Conservation (phyloP, 2,329 filamentous ascomycete species). For the Phaeosphaeria sp. region DNA sequence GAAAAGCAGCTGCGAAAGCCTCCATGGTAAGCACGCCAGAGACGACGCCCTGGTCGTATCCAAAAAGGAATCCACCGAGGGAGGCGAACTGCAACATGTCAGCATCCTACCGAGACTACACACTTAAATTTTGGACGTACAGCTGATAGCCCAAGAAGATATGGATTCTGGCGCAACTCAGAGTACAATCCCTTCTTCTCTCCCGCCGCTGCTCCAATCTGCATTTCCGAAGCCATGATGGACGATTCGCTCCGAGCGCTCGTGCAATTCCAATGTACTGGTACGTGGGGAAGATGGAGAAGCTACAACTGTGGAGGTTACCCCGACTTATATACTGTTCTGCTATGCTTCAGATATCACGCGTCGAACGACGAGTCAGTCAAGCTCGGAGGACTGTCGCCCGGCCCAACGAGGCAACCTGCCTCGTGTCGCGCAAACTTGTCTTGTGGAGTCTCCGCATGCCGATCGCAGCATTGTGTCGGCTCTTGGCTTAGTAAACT, state of each 20-base stretch:
- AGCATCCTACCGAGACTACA: too few relatives aligned
- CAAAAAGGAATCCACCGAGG: slow-evolving; percentile 27
- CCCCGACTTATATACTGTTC: slow-evolving; percentile 11
- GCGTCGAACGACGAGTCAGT: slow-evolving; percentile 11
- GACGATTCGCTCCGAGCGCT: background rate
- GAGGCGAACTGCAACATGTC: slow-evolving; percentile 19
- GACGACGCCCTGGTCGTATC: slow-evolving; percentile 30
- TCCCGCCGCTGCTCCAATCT: slow-evolving; percentile 3
- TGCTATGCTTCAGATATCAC: slow-evolving; percentile 3
- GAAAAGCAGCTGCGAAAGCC: slow-evolving; percentile 26
- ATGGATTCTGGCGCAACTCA: slow-evolving; percentile 28
- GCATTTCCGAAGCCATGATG: slow-evolving; percentile 12
- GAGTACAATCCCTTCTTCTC: slow-evolving; percentile 25
- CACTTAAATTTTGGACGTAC: slow-evolving; percentile 4
- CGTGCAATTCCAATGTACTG: background rate
- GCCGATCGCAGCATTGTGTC: slow-evolving; percentile 6
- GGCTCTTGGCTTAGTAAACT: background rate
- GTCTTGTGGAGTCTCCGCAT: slow-evolving; percentile 15
- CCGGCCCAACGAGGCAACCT: slow-evolving; percentile 19
- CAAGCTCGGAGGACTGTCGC: slow-evolving; percentile 20
- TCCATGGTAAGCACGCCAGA: slow-evolving; percentile 29
- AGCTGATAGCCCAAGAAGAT: slow-evolving; percentile 25
- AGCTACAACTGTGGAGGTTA: background rate
- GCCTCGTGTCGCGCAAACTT: slow-evolving; percentile 6
- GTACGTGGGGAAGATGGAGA: background rate